Percentiles rank a stretch among this genome's conserved stretches.
Evolutionary conservation across 1,284 basidiomycete species (phyloP).

Genomic region (Ganoderma lingzhi): DNA sequence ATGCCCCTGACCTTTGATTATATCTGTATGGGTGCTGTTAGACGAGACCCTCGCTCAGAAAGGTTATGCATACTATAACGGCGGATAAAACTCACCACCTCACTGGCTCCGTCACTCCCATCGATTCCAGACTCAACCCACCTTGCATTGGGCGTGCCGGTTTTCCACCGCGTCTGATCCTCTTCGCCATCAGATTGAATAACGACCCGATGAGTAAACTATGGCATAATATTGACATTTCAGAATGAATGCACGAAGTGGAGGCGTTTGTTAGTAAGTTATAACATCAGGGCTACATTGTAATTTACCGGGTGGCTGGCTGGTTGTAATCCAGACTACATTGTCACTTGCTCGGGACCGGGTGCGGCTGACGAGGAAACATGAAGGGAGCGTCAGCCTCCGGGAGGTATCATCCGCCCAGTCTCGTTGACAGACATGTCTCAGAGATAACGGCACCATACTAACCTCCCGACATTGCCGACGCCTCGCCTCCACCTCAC

Average conservation of each 20-base stretch:
- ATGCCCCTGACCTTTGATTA: background rate
- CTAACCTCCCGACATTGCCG: background rate
- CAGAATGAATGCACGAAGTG: background rate
- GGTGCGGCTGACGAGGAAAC: constrained; percentile 21
- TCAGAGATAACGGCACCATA: background rate
- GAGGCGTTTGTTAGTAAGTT: background rate
- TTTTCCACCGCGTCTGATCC: background rate
- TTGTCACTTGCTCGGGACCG: constrained; percentile 13
- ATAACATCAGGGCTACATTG: background rate
- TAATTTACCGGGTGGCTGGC: background rate
- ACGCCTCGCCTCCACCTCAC: background rate
- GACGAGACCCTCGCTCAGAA: background rate
- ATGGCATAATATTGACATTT: background rate
- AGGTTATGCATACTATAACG: background rate
- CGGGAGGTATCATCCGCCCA: background rate
- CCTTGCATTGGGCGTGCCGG: background rate
- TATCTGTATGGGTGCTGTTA: background rate
- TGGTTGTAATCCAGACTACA: background rate
- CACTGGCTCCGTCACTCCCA: too few relatives aligned
- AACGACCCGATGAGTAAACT: background rate
- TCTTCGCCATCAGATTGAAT: background rate
- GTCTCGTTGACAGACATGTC: background rate
- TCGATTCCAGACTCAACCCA: background rate
- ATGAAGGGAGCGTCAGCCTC: background rate
- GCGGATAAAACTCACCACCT: background rate